A percentile compares a stretch with the other conserved stretches of the same genome.
These are phyloP conservation scores for Penicillium arizonense DNA, from an alignment of 495 filamentous ascomycete species.

Conservation along the genomic window DNA sequence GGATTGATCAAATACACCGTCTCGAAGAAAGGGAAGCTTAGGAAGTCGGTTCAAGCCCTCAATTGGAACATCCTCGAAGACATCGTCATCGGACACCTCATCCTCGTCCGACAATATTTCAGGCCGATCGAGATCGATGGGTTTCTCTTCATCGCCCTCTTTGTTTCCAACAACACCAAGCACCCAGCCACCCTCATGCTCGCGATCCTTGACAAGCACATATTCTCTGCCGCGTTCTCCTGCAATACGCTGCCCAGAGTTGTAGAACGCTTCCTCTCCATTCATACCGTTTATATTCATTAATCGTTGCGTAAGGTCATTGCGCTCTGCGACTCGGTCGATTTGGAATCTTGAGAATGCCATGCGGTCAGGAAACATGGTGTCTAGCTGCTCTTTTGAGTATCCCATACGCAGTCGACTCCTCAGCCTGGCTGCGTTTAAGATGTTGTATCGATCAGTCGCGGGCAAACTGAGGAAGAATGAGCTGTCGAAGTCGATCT, in stretches of 20 bases:
- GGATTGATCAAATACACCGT: constrained; percentile 40
- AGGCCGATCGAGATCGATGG: constrained; percentile 81
- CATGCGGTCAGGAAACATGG: constrained; percentile 98
- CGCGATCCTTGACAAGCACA: constrained; percentile 91
- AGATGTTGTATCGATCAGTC: constrained; percentile 91
- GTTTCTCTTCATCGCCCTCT: constrained; percentile 70
- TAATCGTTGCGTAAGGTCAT: constrained; percentile 90
- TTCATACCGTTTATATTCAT: constrained; percentile 95
- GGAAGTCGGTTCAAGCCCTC: constrained; percentile 90
- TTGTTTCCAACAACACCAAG: constrained; percentile 89
- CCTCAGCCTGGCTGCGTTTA: constrained; percentile 86
- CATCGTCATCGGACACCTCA: constrained; percentile 57
- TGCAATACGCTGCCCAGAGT: constrained; percentile 68
- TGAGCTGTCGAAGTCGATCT: constrained; percentile 93
- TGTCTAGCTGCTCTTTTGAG: constrained; percentile 91
- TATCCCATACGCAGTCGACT: constrained; percentile 91
- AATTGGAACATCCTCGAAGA: constrained; percentile 94
- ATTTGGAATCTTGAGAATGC: constrained; percentile 96
- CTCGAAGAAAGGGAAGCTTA: constrained; percentile 48
- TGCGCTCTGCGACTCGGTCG: constrained; percentile 85
- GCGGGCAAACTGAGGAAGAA: constrained; percentile 91
- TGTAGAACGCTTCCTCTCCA: constrained; percentile 64
- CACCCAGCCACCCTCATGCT: constrained; percentile 95
- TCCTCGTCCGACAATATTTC: constrained; percentile 49
- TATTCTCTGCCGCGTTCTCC: constrained; percentile 92